Evolutionary conservation across 2,329 filamentous ascomycete species (phyloP), one percentile per base, ranked within the genome.

Genomic region (Cladosporium austrohemisphaericum): DNA sequence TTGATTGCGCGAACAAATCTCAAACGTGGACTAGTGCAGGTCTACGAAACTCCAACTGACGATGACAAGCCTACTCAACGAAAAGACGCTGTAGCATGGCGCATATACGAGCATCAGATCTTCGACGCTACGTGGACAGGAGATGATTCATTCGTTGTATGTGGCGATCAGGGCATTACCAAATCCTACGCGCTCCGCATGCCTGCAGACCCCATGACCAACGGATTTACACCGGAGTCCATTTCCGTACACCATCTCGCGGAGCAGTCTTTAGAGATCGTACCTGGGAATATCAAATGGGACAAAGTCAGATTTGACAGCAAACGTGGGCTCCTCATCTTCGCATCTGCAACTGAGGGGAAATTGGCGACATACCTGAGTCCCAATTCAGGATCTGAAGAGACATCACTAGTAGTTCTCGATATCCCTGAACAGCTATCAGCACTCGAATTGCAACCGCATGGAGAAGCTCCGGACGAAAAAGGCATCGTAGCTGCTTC

Each of bases 71-170:
- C 37, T 22, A 47, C 14, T 37, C 41, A 14, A n/a, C 29, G 50
- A 14, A 62, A 61, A 18, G 67, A 71, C 22, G 69, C 71, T 4
- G 59, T 68, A 4, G 62, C 61, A 4, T 72, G 67, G 65, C 65
- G 64, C 19, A 62, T 68, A 14, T 72, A 72, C 41, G 67, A 71
- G 18, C 64, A 65, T 4, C 64, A 64, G 46, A 66, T 74, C 1
- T 61, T 68, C 20, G 73, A 75, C 50, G 72, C 69, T 1, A 64
- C 66, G 10, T 75, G 73, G 72, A 68, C 68, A 32, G 68, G 60
- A 36, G 66, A 71, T 11, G 64, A 68, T 3, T 62, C 63, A 2
- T 74, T 76, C 52, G 63, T 71, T 8, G 69, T 74, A 9, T 72
- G 69, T 46, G 72, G 73, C 9, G 66, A 68, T 7, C 59, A 66